Evolutionary conservation across 495 filamentous ascomycete species (phyloP).

Genomic region (Aspergillus cristatus): DNA sequence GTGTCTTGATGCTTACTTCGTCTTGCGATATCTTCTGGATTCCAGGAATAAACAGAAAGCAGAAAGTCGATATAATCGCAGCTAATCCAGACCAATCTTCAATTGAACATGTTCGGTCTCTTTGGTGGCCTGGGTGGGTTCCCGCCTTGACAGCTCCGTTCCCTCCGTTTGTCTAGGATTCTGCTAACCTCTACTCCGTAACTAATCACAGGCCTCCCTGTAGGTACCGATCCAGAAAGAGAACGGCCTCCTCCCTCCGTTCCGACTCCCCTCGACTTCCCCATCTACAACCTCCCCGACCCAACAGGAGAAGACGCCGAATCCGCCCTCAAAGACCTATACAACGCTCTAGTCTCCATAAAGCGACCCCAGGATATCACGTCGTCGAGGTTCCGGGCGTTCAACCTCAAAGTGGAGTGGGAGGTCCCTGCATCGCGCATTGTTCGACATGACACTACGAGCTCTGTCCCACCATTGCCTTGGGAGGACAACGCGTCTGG

Average conservation of each 20-base stretch:
- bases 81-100: too few species aligned
- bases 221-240: slow-evolving; percentile 29
- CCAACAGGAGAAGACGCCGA: slow-evolving; percentile 15
- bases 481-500: slow-evolving; percentile 29
- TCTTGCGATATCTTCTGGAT: too few species aligned
- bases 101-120: too few species aligned
- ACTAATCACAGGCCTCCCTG: slow-evolving; percentile 23
- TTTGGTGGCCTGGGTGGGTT: too few species aligned
- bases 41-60: too few species aligned
- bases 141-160: too few species aligned
- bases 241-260: slow-evolving; percentile 36
- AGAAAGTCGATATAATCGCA: too few species aligned
- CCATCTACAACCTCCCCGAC: slow-evolving; percentile 28
- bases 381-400: slow-evolving; percentile 36
- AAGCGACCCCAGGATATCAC: slow-evolving; percentile 45
- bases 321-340: slow-evolving; percentile 26
- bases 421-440: slow-evolving; percentile 37
- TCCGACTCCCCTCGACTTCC: slow-evolving; percentile 43
- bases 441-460: slow-evolving; percentile 28
- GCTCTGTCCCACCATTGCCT: slow-evolving; percentile 35
- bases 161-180: too few species aligned
- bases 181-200: too few species aligned
- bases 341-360: slow-evolving; percentile 36
- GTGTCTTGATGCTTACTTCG: too few species aligned
- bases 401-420: slow-evolving; percentile 42